Evolutionary conservation across 2,329 filamentous ascomycete species (phyloP).

Genomic region (Cladosporium halotolerans): DNA sequence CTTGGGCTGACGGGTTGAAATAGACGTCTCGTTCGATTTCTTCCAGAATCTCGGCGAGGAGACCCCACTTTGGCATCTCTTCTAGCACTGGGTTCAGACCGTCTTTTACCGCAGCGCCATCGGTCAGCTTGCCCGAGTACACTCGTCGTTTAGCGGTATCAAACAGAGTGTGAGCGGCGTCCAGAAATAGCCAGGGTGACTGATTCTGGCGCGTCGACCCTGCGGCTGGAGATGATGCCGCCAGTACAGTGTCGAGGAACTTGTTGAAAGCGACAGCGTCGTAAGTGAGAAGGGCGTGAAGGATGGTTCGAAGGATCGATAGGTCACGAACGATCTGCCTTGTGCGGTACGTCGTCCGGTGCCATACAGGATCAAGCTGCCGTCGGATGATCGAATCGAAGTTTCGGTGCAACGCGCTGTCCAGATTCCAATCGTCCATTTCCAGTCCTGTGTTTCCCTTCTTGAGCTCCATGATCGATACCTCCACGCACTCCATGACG

Average conservation of each 20-base stretch:
- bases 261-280: constrained; percentile 89
- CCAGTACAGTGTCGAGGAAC: constrained; percentile 88
- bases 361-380: constrained; percentile 94
- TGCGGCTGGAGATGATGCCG: constrained; percentile 80
- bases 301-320: constrained; percentile 71
- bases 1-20: constrained; percentile 67
- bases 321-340: constrained; percentile 90
- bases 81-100: constrained; percentile 76
- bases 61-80: constrained; percentile 87
- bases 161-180: constrained; percentile 91
- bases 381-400: constrained; percentile 85
- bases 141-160: constrained; percentile 82
- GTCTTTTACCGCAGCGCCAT: constrained; percentile 51
- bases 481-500: constrained; percentile 91
- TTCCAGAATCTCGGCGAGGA: constrained; percentile 82
- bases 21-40: constrained; percentile 91
- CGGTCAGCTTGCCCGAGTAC: constrained; percentile 66
- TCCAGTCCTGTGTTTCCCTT: constrained; percentile 85
- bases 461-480: constrained; percentile 87
- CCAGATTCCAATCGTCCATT: constrained; percentile 94
- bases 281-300: constrained; percentile 74
- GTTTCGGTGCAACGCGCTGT: constrained; percentile 84
- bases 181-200: constrained; percentile 92
- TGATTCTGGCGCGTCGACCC: constrained; percentile 83
- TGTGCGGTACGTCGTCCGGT: constrained; percentile 90